phyloP scores from a whole-genome alignment of 345 rosid genomes.

The Lepidium africanum region DNA sequence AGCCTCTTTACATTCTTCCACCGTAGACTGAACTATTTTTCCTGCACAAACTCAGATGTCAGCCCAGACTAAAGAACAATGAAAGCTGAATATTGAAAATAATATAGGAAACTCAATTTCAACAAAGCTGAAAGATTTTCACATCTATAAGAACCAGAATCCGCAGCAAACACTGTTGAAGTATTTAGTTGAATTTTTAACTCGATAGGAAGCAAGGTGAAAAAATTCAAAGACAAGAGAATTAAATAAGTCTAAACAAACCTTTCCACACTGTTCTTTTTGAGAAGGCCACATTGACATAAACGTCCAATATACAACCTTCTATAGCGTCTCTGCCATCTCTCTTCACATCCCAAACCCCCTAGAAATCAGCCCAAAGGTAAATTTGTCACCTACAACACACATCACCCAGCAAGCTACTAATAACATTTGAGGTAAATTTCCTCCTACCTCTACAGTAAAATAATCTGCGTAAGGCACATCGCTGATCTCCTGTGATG shows the following conservation, averaged over 20 bases:
- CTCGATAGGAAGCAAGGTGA: background rate
- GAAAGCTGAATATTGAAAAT: background rate
- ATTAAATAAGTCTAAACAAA: conserved; percentile 21
- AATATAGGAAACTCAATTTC: background rate
- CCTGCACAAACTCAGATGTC: conserved; percentile 37
- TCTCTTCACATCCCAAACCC: conserved; percentile 67
- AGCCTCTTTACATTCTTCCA: conserved; percentile 84
- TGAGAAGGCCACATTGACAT: conserved; percentile 70
- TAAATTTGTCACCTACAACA: background rate
- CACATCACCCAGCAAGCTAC: background rate
- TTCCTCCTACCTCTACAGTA: conserved; percentile 67
- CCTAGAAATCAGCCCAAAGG: conserved; percentile 37
- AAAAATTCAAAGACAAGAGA: background rate
- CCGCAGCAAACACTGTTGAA: background rate
- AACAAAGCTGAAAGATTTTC: background rate
- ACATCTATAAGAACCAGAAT: background rate
- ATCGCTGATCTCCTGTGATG: conserved; percentile 77
- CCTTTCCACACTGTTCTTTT: conserved; percentile 95
- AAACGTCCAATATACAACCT: conserved; percentile 57
- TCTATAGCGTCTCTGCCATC: conserved; percentile 46
- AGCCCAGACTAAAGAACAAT: background rate
- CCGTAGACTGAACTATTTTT: conserved; percentile 81
- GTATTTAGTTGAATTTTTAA: background rate
- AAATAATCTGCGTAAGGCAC: conserved; percentile 92
- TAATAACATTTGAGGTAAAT: background rate